Evolutionary conservation across 2,329 filamentous ascomycete species (phyloP).

Genomic region (Orbilia blumenaviensis): DNA sequence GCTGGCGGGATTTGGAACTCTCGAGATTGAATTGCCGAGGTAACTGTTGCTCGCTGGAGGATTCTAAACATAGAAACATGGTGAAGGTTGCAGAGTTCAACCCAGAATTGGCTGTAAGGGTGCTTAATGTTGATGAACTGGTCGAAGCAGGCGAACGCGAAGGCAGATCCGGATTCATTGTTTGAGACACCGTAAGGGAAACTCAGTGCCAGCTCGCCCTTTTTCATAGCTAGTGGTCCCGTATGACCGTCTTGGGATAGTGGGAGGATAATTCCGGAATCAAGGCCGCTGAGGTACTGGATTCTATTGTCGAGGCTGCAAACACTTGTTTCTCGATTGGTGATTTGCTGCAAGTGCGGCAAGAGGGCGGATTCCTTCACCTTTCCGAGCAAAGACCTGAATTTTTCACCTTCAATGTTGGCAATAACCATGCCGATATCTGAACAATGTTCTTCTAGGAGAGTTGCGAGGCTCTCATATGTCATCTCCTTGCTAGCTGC

Average conservation of each 20-base stretch:
- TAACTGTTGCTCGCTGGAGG: constrained; percentile 39
- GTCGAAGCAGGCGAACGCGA: constrained; percentile 50
- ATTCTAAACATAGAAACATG: constrained; percentile 52
- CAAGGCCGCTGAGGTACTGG: constrained; percentile 44
- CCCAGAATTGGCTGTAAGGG: constrained; percentile 51
- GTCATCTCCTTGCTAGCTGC: constrained; percentile 51
- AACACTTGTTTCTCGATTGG: constrained; percentile 3
- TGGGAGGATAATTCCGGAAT: constrained; percentile 48
- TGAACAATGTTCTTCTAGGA: constrained; percentile 44
- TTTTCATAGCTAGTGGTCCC: constrained; percentile 25
- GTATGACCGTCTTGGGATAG: constrained; percentile 29
- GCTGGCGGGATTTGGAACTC: constrained; percentile 34
- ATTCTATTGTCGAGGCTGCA: constrained; percentile 38
- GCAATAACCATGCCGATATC: constrained; percentile 50
- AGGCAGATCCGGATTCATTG: constrained; percentile 37
- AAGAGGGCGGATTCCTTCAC: constrained; percentile 24
- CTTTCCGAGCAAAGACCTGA: constrained; percentile 25
- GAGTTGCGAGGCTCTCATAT: constrained; percentile 24
- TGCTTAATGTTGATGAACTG: constrained; percentile 54
- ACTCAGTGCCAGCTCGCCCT: constrained; percentile 13
- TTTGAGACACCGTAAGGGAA: constrained; percentile 45
- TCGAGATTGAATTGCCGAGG: constrained; percentile 37
- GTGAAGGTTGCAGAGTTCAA: constrained; percentile 51
- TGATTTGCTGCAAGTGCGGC: constrained; percentile 40
- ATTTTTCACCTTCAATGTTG: constrained; percentile 28